A percentile compares a stretch with the other conserved stretches of the same genome.
phyloP scores from a whole-genome alignment of 257 asterid genomes.

The Anisodus tanguticus region DNA sequence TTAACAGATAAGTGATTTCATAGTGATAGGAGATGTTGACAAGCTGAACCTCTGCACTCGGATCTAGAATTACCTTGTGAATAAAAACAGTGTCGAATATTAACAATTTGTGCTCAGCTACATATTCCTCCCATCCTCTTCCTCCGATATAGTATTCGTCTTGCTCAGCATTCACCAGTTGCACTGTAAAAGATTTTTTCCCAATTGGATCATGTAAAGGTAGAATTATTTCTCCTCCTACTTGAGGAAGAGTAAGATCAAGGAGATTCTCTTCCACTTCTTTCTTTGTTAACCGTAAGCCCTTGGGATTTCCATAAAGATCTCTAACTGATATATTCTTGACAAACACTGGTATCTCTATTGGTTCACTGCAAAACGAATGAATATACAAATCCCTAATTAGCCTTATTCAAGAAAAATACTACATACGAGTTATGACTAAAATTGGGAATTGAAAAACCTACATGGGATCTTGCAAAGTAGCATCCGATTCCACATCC shows the following conservation, averaged over 20 bases:
- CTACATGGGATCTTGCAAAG: background rate
- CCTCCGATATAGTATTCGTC: background rate
- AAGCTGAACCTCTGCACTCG: background rate
- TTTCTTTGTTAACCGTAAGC: background rate
- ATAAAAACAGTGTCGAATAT: background rate
- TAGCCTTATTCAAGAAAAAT: background rate
- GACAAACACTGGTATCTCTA: background rate
- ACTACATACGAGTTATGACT: background rate
- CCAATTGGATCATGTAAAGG: background rate
- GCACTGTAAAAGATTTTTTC: background rate
- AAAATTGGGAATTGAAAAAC: background rate
- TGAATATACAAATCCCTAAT: background rate
- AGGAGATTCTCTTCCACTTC: background rate
- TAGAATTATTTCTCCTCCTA: background rate
- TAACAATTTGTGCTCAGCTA: background rate
- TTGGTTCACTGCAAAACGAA: background rate
- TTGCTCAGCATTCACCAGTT: background rate
- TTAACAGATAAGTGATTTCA: background rate
- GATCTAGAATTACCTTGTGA: background rate
- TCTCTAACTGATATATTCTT: background rate
- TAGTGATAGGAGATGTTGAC: background rate
- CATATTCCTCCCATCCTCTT: constrained; percentile 21
- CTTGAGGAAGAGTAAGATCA: background rate
- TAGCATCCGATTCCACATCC: background rate
- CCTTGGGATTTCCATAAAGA: background rate